phyloP scores from a whole-genome alignment of 2,329 filamentous ascomycete genomes.

The Stemphylium lycopersici region DNA sequence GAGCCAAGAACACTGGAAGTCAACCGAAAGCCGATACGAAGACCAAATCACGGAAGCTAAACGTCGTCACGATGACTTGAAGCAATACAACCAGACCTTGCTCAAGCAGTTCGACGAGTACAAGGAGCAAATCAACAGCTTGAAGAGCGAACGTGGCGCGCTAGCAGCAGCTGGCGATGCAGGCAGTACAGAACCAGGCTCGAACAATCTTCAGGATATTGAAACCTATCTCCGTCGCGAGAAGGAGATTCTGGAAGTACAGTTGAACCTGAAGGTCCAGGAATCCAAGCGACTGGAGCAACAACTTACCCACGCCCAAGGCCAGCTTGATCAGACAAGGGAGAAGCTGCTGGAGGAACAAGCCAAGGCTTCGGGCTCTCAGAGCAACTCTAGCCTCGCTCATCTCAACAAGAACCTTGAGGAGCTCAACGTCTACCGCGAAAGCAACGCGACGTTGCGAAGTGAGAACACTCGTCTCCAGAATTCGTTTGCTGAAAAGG shows the following conservation, averaged over 20 bases:
- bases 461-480: constrained; percentile 84
- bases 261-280: constrained; percentile 86
- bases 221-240: constrained; percentile 91
- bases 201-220: constrained; percentile 84
- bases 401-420: constrained; percentile 94
- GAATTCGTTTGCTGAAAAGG: constrained; percentile 75
- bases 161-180: constrained; percentile 57
- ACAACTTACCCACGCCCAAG: constrained; percentile 84
- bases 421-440: constrained; percentile 92
- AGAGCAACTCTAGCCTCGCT: constrained; percentile 78
- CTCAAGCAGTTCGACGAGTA: constrained; percentile 88
- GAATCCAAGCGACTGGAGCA: constrained; percentile 89
- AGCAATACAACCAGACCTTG: constrained; percentile 87
- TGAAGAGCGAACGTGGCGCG: constrained; percentile 75
- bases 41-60: constrained; percentile 81
- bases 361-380: constrained; percentile 73
- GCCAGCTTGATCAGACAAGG: constrained; percentile 85
- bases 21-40: constrained; percentile 80
- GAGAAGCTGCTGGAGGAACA: constrained; percentile 91
- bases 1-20: constrained; percentile 86
- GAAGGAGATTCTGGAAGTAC: constrained; percentile 98
- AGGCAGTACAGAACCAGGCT: constrained; percentile 60
- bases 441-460: constrained; percentile 89
- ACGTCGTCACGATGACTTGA: constrained; percentile 79
- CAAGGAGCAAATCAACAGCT: constrained; percentile 74